phyloP scores from a whole-genome alignment of 1,139 yeast genomes.

The Debaryomyces psychrophilus region DNA sequence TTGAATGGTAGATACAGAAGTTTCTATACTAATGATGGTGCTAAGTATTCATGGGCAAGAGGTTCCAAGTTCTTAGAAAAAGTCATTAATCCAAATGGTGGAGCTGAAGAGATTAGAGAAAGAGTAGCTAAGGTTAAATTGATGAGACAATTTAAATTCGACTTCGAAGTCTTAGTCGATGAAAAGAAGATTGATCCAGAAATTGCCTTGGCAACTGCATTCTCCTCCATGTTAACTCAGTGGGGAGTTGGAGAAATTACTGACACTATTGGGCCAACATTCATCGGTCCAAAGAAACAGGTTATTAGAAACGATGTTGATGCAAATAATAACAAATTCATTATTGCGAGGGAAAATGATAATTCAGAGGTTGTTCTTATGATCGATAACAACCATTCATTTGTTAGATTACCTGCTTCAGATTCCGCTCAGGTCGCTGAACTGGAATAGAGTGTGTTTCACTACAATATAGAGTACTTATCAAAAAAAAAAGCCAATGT shows the following conservation, averaged over 20 bases:
- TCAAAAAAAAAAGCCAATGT: background rate
- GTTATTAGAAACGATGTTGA: background rate
- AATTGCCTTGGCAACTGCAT: slow-evolving; percentile 58
- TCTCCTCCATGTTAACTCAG: slow-evolving; percentile 62
- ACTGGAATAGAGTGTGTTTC: slow-evolving; percentile 3
- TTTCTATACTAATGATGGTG: slow-evolving; percentile 56
- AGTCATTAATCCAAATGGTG: slow-evolving; percentile 56
- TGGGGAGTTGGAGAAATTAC: slow-evolving; percentile 62
- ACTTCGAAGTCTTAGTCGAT: slow-evolving; percentile 60
- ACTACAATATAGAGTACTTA: background rate
- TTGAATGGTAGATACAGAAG: slow-evolving; percentile 39
- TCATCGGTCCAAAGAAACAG: slow-evolving; percentile 16
- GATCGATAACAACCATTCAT: slow-evolving; percentile 2
- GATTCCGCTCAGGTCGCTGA: background rate
- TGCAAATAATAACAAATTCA: background rate
- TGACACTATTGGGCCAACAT: slow-evolving; percentile 58
- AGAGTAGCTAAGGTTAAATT: slow-evolving; percentile 58
- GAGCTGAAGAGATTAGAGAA: slow-evolving; percentile 54
- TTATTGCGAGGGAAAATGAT: background rate
- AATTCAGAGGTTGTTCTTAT: slow-evolving; percentile 3
- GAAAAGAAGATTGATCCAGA: slow-evolving; percentile 48
- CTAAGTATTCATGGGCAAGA: slow-evolving; percentile 57
- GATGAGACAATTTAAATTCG: slow-evolving; percentile 61
- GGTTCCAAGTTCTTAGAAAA: slow-evolving; percentile 54
- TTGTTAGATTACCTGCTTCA: slow-evolving; percentile 1